phyloP scores from a whole-genome alignment of 345 rosid genomes.

The Triadica sebifera region DNA sequence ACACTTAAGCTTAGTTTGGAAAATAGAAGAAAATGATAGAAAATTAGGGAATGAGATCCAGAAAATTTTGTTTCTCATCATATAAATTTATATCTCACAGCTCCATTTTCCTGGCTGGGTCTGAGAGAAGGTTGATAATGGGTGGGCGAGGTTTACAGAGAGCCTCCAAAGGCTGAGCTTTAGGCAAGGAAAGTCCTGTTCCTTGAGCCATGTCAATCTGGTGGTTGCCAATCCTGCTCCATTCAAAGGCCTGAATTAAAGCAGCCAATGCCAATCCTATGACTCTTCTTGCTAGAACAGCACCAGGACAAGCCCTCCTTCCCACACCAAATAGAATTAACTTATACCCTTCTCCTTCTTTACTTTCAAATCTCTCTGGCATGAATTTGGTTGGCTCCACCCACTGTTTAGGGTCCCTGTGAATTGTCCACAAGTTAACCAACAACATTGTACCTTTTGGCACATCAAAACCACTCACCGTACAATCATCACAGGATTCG shows the following conservation, averaged over 20 bases:
- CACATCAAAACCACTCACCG: conserved; percentile 26
- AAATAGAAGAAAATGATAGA: too few relatives aligned
- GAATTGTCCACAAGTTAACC: conserved; percentile 24
- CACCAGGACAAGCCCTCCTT: conserved; percentile 32
- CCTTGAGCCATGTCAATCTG: conserved; percentile 23
- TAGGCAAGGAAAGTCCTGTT: conserved; percentile 25
- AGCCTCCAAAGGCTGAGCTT: conserved; percentile 30
- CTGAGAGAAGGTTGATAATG: conserved; percentile 20
- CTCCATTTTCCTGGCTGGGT: background rate
- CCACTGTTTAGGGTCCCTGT: conserved; percentile 38
- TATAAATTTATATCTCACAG: background rate
- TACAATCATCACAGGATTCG: conserved; percentile 21
- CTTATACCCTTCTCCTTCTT: conserved; percentile 21
- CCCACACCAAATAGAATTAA: conserved; percentile 35
- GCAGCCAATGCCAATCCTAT: conserved; percentile 29
- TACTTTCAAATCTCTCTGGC: conserved; percentile 41
- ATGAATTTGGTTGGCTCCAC: conserved; percentile 21
- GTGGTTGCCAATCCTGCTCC: conserved; percentile 17
- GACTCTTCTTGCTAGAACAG: conserved; percentile 20
- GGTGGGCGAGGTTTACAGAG: conserved; percentile 28
- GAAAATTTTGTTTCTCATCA: too few relatives aligned
- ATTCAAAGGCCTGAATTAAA: conserved; percentile 34
- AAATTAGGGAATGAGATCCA: too few relatives aligned
- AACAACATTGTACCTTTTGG: conserved; percentile 26
- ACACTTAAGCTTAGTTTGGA: too few relatives aligned